Base-by-base conservation (phyloP, 2,329 filamentous ascomycete genomes). In the Diaporthe caulivora region DNA sequence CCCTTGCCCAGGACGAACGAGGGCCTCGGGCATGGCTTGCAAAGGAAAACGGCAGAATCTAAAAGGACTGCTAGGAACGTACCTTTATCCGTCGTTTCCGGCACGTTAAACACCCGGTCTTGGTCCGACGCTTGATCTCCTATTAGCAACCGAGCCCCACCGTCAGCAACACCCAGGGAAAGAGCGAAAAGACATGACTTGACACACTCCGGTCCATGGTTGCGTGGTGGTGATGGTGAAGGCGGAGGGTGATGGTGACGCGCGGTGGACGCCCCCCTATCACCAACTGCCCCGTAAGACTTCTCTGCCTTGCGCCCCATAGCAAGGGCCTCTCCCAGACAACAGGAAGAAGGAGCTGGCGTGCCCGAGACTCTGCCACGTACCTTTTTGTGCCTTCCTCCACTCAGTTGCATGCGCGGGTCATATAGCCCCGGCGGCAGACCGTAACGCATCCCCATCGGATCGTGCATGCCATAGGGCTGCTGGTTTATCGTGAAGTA, bases 41-140 rank as follows among this genome's bases (percentile, higher is more conserved):
- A 60, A 17, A 31, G 40, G 9, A 17, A 21, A 34, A 26, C 24
- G 11, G 17, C 26, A 42, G 10, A 24, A 34, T 49, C 44, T 15
- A 24, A 64, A n/a, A 31, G 21, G n/a, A 60, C 7, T 31, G 6
- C 54, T 58, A 26, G 8, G 51, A n/a, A 84, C 88, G 80, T 82
- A 91, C 89, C 89, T 91, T 91, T 80, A 91, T 91, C 77, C 89
- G 85, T 77, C 89, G 86, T 79, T 90, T 90, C 72, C 89, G 87
- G 81, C 89, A 91, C 57, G 89, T 91, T 80, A 91, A 81, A 77
- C 89, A 91, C n/a, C 89, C 89, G 1, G 89, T 91, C 80, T 91
- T 91, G 60, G 89, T 91, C 77, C 89, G 87, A 75, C 89, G 86
- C 80, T 91, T 91, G 78, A 91, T 91, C 80, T 91, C 89, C 89